phyloP scores from a whole-genome alignment of 1,284 basidiomycete genomes.

The Chalciporus sp. region DNA sequence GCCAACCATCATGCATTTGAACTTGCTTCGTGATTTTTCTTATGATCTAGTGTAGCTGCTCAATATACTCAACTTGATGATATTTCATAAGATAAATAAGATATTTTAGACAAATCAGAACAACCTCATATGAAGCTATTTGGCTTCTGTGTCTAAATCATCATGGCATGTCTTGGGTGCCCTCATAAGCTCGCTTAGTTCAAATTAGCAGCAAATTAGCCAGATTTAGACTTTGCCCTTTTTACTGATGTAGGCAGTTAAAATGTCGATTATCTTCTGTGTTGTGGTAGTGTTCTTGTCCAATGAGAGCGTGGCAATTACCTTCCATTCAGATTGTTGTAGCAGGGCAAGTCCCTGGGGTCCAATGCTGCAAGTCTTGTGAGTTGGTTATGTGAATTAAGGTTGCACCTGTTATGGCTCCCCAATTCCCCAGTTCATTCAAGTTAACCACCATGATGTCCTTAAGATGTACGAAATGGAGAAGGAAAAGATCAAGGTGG shows the following conservation, averaged over 20 bases:
- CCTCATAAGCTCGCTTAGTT: background rate
- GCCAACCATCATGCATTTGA: conserved; percentile 3
- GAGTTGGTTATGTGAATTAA: no score
- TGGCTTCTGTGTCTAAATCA: background rate
- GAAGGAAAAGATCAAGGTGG: no score
- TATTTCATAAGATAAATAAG: background rate
- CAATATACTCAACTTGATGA: background rate
- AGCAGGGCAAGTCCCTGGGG: no score
- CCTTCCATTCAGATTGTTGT: no score
- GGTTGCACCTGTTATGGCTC: no score
- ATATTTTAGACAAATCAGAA: background rate
- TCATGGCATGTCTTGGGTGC: background rate
- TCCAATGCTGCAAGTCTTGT: no score
- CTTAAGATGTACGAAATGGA: no score
- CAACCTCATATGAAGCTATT: background rate
- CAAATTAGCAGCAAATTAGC: background rate
- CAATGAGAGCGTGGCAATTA: no score
- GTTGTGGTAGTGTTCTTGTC: no score
- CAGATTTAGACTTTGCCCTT: background rate
- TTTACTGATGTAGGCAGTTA: background rate
- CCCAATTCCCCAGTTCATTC: no score
- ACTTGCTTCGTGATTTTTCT: background rate
- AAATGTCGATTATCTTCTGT: no score
- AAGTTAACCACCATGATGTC: no score
- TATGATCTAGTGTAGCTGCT: background rate